Evolutionary conservation across 148 eudicot species (phyloP).

Genomic region (Cornus suecica): DNA sequence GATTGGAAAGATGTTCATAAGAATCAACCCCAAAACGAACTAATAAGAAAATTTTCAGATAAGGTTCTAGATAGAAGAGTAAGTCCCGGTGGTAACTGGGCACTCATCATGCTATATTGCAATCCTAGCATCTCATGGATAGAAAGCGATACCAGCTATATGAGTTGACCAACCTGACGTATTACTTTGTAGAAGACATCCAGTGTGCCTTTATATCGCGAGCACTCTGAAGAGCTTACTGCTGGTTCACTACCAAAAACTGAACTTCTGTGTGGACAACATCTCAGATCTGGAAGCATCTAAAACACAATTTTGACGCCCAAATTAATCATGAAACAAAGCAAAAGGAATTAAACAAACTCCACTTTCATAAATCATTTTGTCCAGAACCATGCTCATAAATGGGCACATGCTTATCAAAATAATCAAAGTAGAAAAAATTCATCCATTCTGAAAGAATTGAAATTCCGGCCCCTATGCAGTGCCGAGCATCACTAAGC

Average conservation of each 20-base stretch:
- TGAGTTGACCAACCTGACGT: slow-evolving; percentile 60
- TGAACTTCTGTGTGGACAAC: slow-evolving; percentile 36
- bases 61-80: neutral
- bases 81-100: neutral
- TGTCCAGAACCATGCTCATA: neutral
- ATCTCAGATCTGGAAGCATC: slow-evolving; percentile 59
- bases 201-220: slow-evolving; percentile 72
- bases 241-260: slow-evolving; percentile 36
- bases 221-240: slow-evolving; percentile 39
- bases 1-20: neutral
- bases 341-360: neutral
- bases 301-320: slow-evolving; percentile 22
- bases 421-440: neutral
- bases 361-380: neutral
- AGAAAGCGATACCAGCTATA: neutral
- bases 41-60: neutral
- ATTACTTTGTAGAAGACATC: slow-evolving; percentile 80
- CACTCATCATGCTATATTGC: slow-evolving; percentile 5
- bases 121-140: neutral
- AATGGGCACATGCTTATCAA: neutral
- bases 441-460: neutral
- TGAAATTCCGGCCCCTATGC: neutral
- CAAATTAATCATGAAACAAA: slow-evolving; percentile 8
- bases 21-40: neutral
- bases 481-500: too few relatives aligned